Base-by-base conservation (phyloP, 306 rosid species). In the Rubus idaeus region DNA sequence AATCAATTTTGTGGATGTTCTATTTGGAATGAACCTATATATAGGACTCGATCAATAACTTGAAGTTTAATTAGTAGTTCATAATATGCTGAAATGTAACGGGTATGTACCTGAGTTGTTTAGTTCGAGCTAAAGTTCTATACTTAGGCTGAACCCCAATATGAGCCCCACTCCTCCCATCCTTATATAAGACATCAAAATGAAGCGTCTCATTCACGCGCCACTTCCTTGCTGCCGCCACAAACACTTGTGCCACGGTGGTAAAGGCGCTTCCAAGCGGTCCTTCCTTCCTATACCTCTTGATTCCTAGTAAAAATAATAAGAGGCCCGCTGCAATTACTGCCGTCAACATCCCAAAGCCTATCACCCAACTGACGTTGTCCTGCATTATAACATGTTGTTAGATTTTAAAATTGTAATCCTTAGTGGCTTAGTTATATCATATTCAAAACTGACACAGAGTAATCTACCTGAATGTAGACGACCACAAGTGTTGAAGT, bases 401-500 rank as follows among this genome's bases (percentile, higher is more conserved):
- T 37, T 68, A 51, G 2, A 30, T 30, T 30, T 30, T 30, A 30
- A 30, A 30, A 30, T 30, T 30, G 35, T 30, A 30, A 30, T 30
- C 35, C 35, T 30, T 30, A n/a, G n/a, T n/a, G n/a, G n/a, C n/a
- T n/a, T n/a, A 30, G 2, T 30, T 30, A 30, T 30, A 0, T 30
- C 57, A 52, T 16, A 17, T 17, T 16, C 57, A 16, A 16, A 52
- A 52, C 35, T 52, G 20, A 52, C 26, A 23, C 26, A 23, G 21
- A 13, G 5, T 6, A 80, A 90, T 30, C 35, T 30, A 30, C 98
- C 98, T 93, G 96, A 21, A 93, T 79, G 75, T 93, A 93, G 20
- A 87, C 81, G 10, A 91, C 88, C 1, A 85, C 70, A 46, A 93
- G 65, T 3, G 84, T 75, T 14, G 96, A 83, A 40, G 79, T 60